Conservation (phyloP, 768 basidiomycete species). For the Suillus americanus region DNA sequence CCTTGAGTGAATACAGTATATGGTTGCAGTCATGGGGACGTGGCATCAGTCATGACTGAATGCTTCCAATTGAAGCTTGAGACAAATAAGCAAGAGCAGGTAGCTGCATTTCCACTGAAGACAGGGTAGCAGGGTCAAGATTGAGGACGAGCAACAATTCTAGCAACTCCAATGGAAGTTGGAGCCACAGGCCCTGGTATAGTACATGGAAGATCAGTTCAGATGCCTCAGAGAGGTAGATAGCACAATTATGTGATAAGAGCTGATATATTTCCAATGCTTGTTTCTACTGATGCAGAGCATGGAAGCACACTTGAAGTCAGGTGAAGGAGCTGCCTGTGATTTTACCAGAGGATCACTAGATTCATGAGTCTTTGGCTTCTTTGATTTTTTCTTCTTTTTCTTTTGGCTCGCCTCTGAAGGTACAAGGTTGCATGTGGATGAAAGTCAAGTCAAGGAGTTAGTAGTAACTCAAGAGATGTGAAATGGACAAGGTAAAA, state of each 20-base stretch:
- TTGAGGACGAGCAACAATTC: constrained; percentile 81
- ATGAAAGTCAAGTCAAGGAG: constrained; percentile 24
- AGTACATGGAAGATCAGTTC: constrained; percentile 1
- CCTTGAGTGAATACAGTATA: constrained; percentile 41
- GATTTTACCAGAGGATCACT: constrained; percentile 28
- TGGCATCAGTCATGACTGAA: constrained; percentile 21
- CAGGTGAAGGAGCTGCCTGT: constrained; percentile 34
- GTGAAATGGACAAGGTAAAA: too few relatives aligned
- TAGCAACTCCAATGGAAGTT: constrained; percentile 82
- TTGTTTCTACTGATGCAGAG: constrained; percentile 91
- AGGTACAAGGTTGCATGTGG: constrained; percentile 12
- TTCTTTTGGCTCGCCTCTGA: constrained; percentile 48
- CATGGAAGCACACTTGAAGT: constrained; percentile 55
- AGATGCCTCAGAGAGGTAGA: not conserved
- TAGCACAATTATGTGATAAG: constrained; percentile 70
- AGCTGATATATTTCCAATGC: constrained; percentile 92
- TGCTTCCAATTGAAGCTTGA: constrained; percentile 11
- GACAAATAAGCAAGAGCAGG: constrained; percentile 25
- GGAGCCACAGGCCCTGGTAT: constrained; percentile 84
- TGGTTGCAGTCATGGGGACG: constrained; percentile 40
- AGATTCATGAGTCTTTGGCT: constrained; percentile 45
- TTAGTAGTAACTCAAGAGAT: too few relatives aligned
- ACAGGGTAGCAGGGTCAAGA: constrained; percentile 66
- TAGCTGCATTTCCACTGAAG: constrained; percentile 44
- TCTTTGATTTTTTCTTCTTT: constrained; percentile 68